These are phyloP conservation scores for Beauveria medogensis DNA, from an alignment of 2,329 filamentous ascomycete genomes.

Conservation along the genomic window DNA sequence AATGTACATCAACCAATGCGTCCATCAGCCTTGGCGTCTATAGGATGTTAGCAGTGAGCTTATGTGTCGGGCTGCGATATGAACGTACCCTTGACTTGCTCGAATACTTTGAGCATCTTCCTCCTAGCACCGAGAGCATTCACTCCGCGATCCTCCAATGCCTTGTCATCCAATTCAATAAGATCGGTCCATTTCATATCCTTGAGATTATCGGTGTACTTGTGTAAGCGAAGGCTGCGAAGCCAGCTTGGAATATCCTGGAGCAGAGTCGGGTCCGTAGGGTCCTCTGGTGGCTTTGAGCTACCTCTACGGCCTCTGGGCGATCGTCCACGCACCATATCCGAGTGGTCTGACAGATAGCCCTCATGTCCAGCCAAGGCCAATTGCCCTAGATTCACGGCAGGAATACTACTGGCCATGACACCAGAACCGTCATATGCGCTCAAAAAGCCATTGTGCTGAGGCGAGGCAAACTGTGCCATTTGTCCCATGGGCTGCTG, in stretches of 20 bases:
- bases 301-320: constrained; percentile 86
- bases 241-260: constrained; percentile 97
- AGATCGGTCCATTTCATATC: constrained; percentile 95
- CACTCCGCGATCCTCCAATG: constrained; percentile 84
- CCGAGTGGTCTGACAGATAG: constrained; percentile 89
- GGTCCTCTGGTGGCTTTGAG: constrained; percentile 96
- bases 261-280: constrained; percentile 80
- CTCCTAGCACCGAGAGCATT: constrained; percentile 89
- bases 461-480: constrained; percentile 72
- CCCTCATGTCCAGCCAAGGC: constrained; percentile 66
- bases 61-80: background rate
- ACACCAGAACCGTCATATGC: constrained; percentile 77
- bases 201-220: constrained; percentile 97
- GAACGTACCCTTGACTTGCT: constrained; percentile 71
- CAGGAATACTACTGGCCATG: constrained; percentile 59
- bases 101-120: constrained; percentile 99
- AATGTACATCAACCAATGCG: constrained; percentile 4
- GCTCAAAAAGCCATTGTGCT: constrained; percentile 88
- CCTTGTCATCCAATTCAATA: constrained; percentile 85
- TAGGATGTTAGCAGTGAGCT: background rate
- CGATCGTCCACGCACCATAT: constrained; percentile 82
- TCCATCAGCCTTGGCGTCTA: constrained; percentile 10
- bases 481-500: constrained; percentile 56
- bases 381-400: constrained; percentile 65
- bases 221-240: constrained; percentile 87